Conservation (phyloP, 495 filamentous ascomycete species). For the Oidiodendron maius region DNA sequence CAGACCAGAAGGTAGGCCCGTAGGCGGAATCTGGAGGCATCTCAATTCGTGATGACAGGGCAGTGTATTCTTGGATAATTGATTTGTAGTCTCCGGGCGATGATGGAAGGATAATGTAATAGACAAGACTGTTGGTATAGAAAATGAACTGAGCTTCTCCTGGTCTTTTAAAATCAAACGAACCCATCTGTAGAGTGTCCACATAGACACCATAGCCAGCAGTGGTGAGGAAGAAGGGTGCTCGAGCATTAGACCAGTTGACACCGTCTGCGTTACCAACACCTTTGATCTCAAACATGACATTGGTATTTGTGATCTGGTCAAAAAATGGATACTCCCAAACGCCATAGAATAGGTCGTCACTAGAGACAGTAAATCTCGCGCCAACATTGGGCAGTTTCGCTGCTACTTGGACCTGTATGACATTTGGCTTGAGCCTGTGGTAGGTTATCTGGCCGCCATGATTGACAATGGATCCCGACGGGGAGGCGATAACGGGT, state of each 20-base stretch:
- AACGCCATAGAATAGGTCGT: conserved; percentile 22
- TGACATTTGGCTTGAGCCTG: not conserved
- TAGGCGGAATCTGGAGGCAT: conserved; percentile 25
- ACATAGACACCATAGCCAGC: conserved; percentile 27
- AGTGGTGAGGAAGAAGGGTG: conserved; percentile 27
- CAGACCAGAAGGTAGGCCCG: conserved; percentile 28
- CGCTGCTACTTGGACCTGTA: conserved; percentile 4
- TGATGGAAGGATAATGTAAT: conserved; percentile 24
- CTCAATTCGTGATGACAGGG: conserved; percentile 14
- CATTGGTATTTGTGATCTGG: conserved; percentile 21
- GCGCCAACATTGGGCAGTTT: not conserved
- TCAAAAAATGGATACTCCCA: conserved; percentile 29
- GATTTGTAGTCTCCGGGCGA: conserved; percentile 13
- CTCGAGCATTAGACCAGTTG: conserved; percentile 26
- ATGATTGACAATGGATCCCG: not conserved
- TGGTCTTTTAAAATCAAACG: conserved; percentile 21
- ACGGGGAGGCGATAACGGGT: not conserved
- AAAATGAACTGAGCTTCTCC: conserved; percentile 25
- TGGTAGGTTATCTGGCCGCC: not conserved
- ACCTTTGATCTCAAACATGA: conserved; percentile 22
- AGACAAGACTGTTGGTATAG: conserved; percentile 21
- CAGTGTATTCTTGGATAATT: conserved; percentile 21
- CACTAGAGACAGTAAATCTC: conserved; percentile 6
- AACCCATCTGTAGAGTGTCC: conserved; percentile 23
- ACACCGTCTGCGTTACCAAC: conserved; percentile 23